Percentiles rank a stretch among this genome's conserved stretches.
phyloP scores from a whole-genome alignment of 106 monocot genomes.

The Amphibolis antarctica region DNA sequence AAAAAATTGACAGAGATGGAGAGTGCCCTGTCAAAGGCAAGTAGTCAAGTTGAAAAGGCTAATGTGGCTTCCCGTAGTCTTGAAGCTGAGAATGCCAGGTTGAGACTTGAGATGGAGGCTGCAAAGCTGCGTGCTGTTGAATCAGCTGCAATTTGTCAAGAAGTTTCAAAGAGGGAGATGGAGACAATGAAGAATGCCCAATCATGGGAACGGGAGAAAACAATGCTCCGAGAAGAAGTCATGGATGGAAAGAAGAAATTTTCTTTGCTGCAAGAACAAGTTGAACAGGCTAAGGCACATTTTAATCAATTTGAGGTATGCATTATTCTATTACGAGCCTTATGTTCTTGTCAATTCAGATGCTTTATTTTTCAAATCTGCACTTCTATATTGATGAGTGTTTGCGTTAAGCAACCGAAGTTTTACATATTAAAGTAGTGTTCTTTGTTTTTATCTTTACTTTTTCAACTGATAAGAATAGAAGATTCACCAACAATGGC shows the following conservation, averaged over 20 bases:
- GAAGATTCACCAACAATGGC: too few relatives aligned
- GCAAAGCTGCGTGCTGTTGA: constrained; percentile 53
- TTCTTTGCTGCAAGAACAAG: constrained; percentile 36
- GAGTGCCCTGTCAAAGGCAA: constrained; percentile 57
- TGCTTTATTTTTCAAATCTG: too few relatives aligned
- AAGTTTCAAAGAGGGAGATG: constrained; percentile 48
- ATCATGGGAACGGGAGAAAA: constrained; percentile 54
- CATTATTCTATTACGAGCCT: not conserved
- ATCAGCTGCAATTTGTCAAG: constrained; percentile 52
- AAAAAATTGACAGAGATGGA: constrained; percentile 79
- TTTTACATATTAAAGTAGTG: too few relatives aligned
- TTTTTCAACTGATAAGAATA: too few relatives aligned
- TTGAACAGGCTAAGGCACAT: constrained; percentile 43
- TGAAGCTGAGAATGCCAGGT: constrained; percentile 48
- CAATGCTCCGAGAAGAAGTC: constrained; percentile 58
- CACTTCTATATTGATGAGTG: too few relatives aligned
- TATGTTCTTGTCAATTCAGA: too few relatives aligned
- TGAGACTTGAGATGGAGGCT: constrained; percentile 67
- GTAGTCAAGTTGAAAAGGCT: constrained; percentile 42
- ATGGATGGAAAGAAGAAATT: constrained; percentile 31
- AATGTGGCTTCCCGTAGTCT: constrained; percentile 33
- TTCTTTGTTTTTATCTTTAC: too few relatives aligned
- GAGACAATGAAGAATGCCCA: constrained; percentile 42
- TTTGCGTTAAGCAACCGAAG: too few relatives aligned
- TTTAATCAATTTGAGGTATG: constrained; percentile 56